These are phyloP conservation scores for Globisporangium spinosum DNA, from an alignment of 352 stramenopile genomes.

Conservation along the genomic window DNA sequence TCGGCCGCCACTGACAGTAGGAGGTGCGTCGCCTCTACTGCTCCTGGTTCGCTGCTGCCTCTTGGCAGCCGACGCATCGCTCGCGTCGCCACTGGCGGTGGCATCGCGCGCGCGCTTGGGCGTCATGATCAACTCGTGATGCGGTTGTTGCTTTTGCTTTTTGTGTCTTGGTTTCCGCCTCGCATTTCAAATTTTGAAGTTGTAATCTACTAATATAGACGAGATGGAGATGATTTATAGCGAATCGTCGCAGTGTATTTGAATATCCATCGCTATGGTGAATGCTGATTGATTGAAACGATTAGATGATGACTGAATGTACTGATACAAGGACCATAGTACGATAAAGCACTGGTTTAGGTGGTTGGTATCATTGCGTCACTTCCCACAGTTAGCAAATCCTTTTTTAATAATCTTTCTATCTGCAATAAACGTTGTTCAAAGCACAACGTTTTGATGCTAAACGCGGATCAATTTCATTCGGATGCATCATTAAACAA, in stretches of 20 bases:
- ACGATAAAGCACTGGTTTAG: not conserved
- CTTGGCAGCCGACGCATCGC: not conserved
- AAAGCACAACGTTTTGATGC: not conserved
- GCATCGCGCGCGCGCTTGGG: conserved; percentile 2
- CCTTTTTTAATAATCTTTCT: not conserved
- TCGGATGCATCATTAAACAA: not conserved
- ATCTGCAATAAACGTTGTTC: not conserved
- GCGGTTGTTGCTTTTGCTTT: not conserved
- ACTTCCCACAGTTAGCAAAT: not conserved
- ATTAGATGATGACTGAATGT: not conserved
- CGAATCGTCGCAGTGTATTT: not conserved
- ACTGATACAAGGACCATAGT: not conserved
- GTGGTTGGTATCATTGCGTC: not conserved
- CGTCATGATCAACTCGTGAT: not conserved
- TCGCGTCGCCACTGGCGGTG: not conserved
- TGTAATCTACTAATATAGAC: not conserved
- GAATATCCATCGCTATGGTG: too few species aligned
- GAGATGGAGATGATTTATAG: not conserved
- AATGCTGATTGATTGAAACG: not conserved
- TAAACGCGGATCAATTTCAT: not conserved
- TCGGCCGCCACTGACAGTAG: not conserved
- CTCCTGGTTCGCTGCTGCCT: not conserved
- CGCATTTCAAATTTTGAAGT: conserved; percentile 8
- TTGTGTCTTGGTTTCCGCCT: not conserved
- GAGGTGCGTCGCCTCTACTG: not conserved